Evolutionary conservation across 2,329 filamentous ascomycete species (phyloP).

Genomic region (Diplodia mutila): DNA sequence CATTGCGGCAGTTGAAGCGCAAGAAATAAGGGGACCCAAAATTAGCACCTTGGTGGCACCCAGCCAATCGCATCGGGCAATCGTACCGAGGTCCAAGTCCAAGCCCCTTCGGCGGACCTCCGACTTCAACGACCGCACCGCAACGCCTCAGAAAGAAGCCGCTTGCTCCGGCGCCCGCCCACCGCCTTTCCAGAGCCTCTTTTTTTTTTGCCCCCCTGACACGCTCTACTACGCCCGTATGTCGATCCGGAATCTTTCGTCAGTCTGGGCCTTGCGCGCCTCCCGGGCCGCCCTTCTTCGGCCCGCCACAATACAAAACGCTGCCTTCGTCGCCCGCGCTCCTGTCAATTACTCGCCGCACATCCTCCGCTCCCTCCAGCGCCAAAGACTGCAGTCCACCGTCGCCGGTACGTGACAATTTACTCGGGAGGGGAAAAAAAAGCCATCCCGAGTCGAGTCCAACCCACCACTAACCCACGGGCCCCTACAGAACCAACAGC

Average conservation of each 20-base stretch:
- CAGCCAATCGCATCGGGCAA: slow-evolving; percentile 5
- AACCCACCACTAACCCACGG: neutral
- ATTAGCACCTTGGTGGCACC: neutral
- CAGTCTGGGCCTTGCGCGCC: neutral
- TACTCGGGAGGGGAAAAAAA: no score
- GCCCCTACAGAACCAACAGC: neutral
- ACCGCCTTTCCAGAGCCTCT: slow-evolving; percentile 9
- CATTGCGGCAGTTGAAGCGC: neutral
- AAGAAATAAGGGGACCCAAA: neutral
- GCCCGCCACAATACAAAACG: slow-evolving; percentile 4
- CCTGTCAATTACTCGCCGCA: neutral
- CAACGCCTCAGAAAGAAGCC: neutral
- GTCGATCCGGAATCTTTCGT: neutral
- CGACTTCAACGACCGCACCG: slow-evolving; percentile 11
- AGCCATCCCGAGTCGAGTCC: neutral
- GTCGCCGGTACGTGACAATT: neutral
- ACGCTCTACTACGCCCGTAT: slow-evolving; percentile 14
- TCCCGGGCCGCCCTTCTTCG: neutral
- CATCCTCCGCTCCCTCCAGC: slow-evolving; percentile 4
- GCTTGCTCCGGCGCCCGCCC: neutral
- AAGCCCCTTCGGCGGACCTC: slow-evolving; percentile 3
- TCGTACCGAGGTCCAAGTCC: neutral
- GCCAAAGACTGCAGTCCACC: slow-evolving; percentile 1
- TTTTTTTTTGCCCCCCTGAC: neutral
- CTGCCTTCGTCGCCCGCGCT: neutral